Evolutionary conservation across 2,329 filamentous ascomycete species (phyloP).

Genomic region (Aspergillus sp.): DNA sequence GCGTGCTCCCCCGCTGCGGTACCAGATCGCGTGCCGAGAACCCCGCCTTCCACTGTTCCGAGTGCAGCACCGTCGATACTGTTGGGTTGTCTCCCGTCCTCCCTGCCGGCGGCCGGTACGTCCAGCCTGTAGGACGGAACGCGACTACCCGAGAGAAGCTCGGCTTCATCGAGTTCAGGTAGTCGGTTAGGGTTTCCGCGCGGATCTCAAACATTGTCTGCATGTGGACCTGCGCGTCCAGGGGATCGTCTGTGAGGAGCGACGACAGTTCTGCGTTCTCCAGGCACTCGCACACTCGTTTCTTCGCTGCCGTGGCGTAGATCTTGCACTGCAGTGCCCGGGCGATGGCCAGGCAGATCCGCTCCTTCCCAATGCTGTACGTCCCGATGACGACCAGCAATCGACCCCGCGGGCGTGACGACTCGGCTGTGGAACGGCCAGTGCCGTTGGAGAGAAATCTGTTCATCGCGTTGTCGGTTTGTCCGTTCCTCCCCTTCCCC

Average conservation of each 20-base stretch:
- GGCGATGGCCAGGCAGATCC: conserved; percentile 87
- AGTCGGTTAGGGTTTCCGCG: conserved; percentile 80
- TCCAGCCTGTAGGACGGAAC: conserved; percentile 91
- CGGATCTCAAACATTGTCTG: conserved; percentile 91
- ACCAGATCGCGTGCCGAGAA: conserved; percentile 65
- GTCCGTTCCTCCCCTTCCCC: conserved; percentile 43
- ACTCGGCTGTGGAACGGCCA: conserved; percentile 7
- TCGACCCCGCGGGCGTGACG: conserved; percentile 42
- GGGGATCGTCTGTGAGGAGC: conserved; percentile 68
- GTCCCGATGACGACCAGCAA: conserved; percentile 90
- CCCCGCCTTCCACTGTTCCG: conserved; percentile 62
- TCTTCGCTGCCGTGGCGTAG: conserved; percentile 73
- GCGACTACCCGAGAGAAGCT: conserved; percentile 81
- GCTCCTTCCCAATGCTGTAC: conserved; percentile 96
- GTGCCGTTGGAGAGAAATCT: conserved; percentile 49
- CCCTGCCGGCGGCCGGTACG: conserved; percentile 64
- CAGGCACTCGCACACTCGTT: conserved; percentile 72
- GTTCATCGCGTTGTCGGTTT: conserved; percentile 54
- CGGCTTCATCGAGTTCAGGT: conserved; percentile 68
- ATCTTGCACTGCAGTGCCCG: conserved; percentile 79
- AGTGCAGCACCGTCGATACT: conserved; percentile 56
- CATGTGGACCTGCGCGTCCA: conserved; percentile 93
- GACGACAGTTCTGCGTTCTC: conserved; percentile 73
- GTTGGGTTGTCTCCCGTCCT: conserved; percentile 54
- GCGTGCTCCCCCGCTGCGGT: conserved; percentile 74